Base-by-base conservation (phyloP, 768 basidiomycete genomes). In the Leucogyrophana mollusca region DNA sequence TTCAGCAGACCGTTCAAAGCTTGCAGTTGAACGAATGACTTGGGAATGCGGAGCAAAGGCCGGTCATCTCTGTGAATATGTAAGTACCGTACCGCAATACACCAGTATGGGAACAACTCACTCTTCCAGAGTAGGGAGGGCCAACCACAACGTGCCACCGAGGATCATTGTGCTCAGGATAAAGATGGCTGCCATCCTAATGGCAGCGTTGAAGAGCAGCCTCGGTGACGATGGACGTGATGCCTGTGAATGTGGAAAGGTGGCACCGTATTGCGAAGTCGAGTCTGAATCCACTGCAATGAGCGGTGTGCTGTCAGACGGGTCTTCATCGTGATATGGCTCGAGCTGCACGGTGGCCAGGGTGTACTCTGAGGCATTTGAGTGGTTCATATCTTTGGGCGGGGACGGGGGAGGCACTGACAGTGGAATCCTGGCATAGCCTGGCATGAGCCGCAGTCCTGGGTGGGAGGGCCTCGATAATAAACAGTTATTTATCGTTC, bases 181-280 rank as follows among this genome's bases (percentile, higher is more conserved):
- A 61, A 96, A 94, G 44, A 97, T 74, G 23, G 76, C 68, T 13
- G 83, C 83, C 77, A 94, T 90, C 72, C 93, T 93, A 52, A 94
- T 65, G 0, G 86, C 84, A 0, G 94, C 91, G 58, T 81, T 79
- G 67, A 94, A 70, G 54, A 96, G 76, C 34, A 92, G 74, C 34
- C 73, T 76, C 22, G 78, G 66, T 0, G 79, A 66, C 24, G 78
- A 80, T 7, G 57, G 61, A 17, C 49, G 53, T 7, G 57, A 53
- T 39, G 46, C 13, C 11, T 44, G 7, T n/a, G 46, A 0, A 20
- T 66, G 64, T n/a, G 59, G 49, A 46, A 73, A 58, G 7, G 76
- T 70, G 11, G 82, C 56, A 44, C 83, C 84, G 69, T 87, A 86
- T 34, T 33, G 35, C 3, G 46, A 21, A 5, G 67, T 60, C 18